Conservation (phyloP, 495 filamentous ascomycete genomes). For the Daldinia decipiens region DNA sequence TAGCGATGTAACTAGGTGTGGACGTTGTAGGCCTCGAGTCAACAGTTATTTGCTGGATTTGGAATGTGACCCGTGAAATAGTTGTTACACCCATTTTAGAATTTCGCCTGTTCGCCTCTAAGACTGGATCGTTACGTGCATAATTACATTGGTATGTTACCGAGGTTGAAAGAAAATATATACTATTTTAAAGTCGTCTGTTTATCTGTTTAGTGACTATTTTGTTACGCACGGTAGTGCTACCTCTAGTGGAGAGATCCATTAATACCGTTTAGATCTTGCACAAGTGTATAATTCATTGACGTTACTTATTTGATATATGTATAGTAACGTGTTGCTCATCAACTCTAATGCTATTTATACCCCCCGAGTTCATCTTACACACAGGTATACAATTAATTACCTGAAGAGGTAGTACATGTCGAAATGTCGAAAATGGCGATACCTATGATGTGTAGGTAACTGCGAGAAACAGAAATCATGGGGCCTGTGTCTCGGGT, state of each 20-base stretch:
- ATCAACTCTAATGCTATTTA: not conserved
- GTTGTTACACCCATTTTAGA: slow-evolving; percentile 9
- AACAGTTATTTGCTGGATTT: slow-evolving; percentile 19
- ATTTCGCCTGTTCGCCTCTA: not conserved
- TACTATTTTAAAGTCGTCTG: not conserved
- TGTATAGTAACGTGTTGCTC: too few relatives aligned
- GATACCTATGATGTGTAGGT: not conserved
- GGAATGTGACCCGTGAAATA: slow-evolving; percentile 9
- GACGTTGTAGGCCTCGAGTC: slow-evolving; percentile 2
- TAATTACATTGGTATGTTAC: not conserved
- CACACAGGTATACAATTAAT: not conserved
- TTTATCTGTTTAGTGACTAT: not conserved
- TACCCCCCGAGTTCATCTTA: too few relatives aligned
- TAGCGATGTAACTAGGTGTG: not conserved
- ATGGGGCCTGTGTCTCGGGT: slow-evolving; percentile 28
- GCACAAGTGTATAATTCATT: not conserved
- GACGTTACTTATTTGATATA: not conserved
- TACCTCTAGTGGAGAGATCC: not conserved
- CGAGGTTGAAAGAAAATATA: slow-evolving; percentile 1
- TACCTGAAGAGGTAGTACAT: not conserved
- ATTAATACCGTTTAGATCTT: not conserved
- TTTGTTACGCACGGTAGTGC: not conserved
- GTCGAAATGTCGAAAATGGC: not conserved
- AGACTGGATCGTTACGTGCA: slow-evolving; percentile 2
- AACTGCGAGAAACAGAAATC: not conserved